Percentiles rank a stretch among this genome's conserved stretches.
Evolutionary conservation across 2,329 filamentous ascomycete genomes (phyloP).

Genomic region (Plectosphaerella cucumerina): DNA sequence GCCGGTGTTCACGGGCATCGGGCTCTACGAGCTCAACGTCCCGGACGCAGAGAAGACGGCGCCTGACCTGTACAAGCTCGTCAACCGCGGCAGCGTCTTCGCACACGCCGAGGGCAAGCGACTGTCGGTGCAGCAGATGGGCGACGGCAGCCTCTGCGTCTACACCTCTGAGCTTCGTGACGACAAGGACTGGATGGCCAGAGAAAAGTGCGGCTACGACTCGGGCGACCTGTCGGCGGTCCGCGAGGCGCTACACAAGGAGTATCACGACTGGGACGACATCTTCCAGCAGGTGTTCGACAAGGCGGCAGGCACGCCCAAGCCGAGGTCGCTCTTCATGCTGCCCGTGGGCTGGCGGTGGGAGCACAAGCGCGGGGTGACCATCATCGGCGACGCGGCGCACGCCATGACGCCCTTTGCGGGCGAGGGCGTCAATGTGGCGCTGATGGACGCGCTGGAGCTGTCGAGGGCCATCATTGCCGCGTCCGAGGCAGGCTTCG

Average conservation of each 20-base stretch:
- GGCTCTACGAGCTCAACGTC: conserved; percentile 35
- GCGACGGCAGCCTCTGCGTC: conserved; percentile 42
- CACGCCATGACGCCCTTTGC: conserved; percentile 56
- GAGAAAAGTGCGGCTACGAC: conserved; percentile 39
- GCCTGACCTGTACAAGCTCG: conserved; percentile 35
- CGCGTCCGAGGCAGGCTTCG: conserved; percentile 16
- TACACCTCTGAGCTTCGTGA: conserved; percentile 31
- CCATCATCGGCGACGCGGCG: conserved; percentile 56
- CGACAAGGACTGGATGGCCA: conserved; percentile 29
- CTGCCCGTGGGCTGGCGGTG: conserved; percentile 47
- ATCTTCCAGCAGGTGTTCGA: conserved; percentile 36
- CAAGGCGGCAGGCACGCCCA: conserved; percentile 31
- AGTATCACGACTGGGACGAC: conserved; percentile 36
- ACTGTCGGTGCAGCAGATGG: conserved; percentile 35
- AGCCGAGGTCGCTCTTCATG: conserved; percentile 43
- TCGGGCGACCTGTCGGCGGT: conserved; percentile 30
- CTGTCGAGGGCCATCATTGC: conserved; percentile 39
- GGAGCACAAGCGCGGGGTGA: conserved; percentile 42
- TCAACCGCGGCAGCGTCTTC: conserved; percentile 45
- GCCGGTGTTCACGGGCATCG: conserved; percentile 43
- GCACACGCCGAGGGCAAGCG: conserved; percentile 35
- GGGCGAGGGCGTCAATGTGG: conserved; percentile 57
- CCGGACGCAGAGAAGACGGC: conserved; percentile 33
- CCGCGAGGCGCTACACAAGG: conserved; percentile 30
- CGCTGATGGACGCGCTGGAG: conserved; percentile 48